Conservation (phyloP, 148 eudicot species). For the Hydrangea macrophylla region DNA sequence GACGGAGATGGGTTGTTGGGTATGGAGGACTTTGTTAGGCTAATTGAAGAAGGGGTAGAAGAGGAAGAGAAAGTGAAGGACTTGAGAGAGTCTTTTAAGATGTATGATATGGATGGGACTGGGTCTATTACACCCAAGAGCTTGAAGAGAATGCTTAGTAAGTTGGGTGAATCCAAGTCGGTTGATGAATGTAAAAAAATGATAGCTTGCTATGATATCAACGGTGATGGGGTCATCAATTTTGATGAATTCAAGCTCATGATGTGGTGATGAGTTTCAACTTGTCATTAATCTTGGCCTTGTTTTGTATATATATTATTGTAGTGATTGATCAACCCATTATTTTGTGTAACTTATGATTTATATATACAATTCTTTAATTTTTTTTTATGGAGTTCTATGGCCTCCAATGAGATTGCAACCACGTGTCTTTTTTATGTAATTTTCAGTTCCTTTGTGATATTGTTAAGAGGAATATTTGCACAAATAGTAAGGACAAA, state of each 20-base stretch:
- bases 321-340: too few relatives aligned
- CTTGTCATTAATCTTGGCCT: neutral
- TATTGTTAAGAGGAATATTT: too few relatives aligned
- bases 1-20: constrained; percentile 49
- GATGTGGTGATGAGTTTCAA: constrained; percentile 16
- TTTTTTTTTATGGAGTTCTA: too few relatives aligned
- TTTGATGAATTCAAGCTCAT: constrained; percentile 32
- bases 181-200: constrained; percentile 19
- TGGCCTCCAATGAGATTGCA: too few relatives aligned
- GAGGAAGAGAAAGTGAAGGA: constrained; percentile 34
- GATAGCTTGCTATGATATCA: constrained; percentile 25
- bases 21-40: constrained; percentile 34
- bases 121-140: constrained; percentile 34
- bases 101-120: constrained; percentile 29
- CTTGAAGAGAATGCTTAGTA: constrained; percentile 24
- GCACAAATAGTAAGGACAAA: too few relatives aligned
- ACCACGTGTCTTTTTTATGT: too few relatives aligned
- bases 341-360: too few relatives aligned
- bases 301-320: too few relatives aligned
- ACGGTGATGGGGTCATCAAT: constrained; percentile 32
- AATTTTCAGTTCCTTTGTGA: too few relatives aligned
- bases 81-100: constrained; percentile 27
- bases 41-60: constrained; percentile 34
- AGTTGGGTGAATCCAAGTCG: constrained; percentile 17
- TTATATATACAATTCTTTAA: too few relatives aligned